Evolutionary conservation across 352 stramenopile species (phyloP), one percentile per base, ranked within the genome.

Genomic region (Globisporangium viniferum): DNA sequence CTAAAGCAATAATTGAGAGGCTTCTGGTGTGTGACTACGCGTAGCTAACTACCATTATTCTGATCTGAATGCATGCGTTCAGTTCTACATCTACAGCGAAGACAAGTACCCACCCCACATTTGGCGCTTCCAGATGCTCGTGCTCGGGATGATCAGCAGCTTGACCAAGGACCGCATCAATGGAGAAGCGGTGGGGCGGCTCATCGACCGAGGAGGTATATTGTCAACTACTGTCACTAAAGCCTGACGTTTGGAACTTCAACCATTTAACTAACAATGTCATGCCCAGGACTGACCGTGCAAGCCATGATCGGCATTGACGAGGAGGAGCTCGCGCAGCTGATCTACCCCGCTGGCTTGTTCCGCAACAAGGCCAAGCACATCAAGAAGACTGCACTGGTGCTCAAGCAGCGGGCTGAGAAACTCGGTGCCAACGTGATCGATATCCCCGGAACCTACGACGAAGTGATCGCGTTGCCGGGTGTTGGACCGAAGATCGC

Each of bases 401-500:
- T 90, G 31, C 67, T 92, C 54, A 79, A 73, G 2, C 74, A 88
- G 63, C 24, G 53, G 2, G 62, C 62, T 2, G 51, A 58, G 24
- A 58, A 18, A 9, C 57, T 76, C 2, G 67, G 64, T 6, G 49
- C 60, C 12, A 62, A 75, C 41, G 41, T 78, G 20, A 71, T 84
- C 27, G 92, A 98, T 31, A 98, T 99, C 70, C 97, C 95, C 12
- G 69, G 78, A 39, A 97, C 86, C 5, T 95, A 96, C 41, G 84
- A 96, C 18, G 86, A 85, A 10, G 85, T 99, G 39, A 89, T 98
- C 29, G 75, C 86, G 35, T 71, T 99, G 29, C 89, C 91, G 5
- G 97, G 97, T 9, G 88, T 99, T 3, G 97, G 97, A 14, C 95
- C 97, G 5, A 99, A 99, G 74, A 99, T 99, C 94, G 95, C 93